phyloP scores from a whole-genome alignment of 768 basidiomycete species.

The Auriculariales sp. region DNA sequence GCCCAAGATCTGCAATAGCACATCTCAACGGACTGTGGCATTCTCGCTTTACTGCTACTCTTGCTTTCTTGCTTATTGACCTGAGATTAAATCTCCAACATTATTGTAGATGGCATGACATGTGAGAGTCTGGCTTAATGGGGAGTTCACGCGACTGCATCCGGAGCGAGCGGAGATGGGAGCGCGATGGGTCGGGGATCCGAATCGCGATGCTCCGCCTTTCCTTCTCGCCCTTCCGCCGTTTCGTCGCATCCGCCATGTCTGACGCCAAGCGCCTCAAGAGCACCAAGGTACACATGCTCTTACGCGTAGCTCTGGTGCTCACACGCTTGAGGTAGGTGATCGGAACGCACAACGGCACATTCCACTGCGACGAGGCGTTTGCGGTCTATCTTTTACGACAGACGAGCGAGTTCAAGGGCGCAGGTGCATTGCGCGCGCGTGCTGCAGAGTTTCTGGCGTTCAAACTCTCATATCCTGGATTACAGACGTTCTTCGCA shows the following conservation, averaged over 20 bases:
- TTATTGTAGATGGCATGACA: no score
- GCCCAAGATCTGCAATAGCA: no score
- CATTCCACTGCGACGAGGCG: conserved; percentile 95
- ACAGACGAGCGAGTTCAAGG: conserved; percentile 57
- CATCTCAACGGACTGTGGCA: no score
- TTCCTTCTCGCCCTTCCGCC: background rate
- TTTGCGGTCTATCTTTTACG: conserved; percentile 83
- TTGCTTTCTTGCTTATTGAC: no score
- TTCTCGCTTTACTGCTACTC: no score
- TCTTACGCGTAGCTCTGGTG: background rate
- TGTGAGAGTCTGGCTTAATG: no score
- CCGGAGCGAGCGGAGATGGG: no score
- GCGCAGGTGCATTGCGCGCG: conserved; percentile 40
- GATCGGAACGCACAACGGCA: conserved; percentile 91
- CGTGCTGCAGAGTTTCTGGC: background rate
- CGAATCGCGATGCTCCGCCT: no score
- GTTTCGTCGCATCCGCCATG: background rate
- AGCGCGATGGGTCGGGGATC: no score
- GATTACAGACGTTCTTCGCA: conserved; percentile 46
- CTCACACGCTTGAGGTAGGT: conserved; percentile 26
- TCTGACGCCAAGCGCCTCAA: background rate
- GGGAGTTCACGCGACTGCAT: no score
- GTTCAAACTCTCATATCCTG: conserved; percentile 4
- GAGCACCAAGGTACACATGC: background rate
- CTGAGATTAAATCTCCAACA: no score